Percentiles rank a stretch among this genome's conserved stretches.
phyloP scores from a whole-genome alignment of 805 yeast species.

The Lipomyces yamadae region DNA sequence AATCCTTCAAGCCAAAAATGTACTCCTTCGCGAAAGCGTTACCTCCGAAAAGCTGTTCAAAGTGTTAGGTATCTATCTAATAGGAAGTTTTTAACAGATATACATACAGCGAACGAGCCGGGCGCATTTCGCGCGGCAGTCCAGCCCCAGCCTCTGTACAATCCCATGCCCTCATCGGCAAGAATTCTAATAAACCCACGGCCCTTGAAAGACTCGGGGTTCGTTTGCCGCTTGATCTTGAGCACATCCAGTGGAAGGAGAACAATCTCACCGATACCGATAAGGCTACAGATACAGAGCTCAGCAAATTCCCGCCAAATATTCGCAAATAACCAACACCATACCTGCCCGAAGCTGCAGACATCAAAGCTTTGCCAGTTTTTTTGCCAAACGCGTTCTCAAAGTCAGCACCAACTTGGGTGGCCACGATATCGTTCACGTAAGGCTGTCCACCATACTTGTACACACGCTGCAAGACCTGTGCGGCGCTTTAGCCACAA shows the following conservation, averaged over 20 bases:
- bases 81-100: too few relatives aligned
- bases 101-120: conserved; percentile 78
- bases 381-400: conserved; percentile 85
- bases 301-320: neutral
- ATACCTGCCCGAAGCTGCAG: conserved; percentile 89
- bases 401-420: conserved; percentile 70
- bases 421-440: conserved; percentile 87
- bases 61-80: neutral
- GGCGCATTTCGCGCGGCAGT: conserved; percentile 99
- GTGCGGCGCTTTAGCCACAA: neutral
- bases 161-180: conserved; percentile 87
- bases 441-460: conserved; percentile 99
- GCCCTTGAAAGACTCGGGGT: conserved; percentile 99
- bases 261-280: conserved; percentile 98
- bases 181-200: conserved; percentile 90
- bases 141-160: conserved; percentile 99
- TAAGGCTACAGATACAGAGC: conserved; percentile 53
- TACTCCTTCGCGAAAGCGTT: conserved; percentile 98
- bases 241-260: conserved; percentile 93
- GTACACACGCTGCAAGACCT: conserved; percentile 91
- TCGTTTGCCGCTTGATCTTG: conserved; percentile 98
- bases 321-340: neutral
- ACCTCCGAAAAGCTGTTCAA: conserved; percentile 77
- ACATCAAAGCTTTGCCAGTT: conserved; percentile 95
- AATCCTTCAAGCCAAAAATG: conserved; percentile 82